These are phyloP conservation scores for Globisporangium mamillatum DNA, from an alignment of 352 stramenopile genomes.

Conservation along the genomic window DNA sequence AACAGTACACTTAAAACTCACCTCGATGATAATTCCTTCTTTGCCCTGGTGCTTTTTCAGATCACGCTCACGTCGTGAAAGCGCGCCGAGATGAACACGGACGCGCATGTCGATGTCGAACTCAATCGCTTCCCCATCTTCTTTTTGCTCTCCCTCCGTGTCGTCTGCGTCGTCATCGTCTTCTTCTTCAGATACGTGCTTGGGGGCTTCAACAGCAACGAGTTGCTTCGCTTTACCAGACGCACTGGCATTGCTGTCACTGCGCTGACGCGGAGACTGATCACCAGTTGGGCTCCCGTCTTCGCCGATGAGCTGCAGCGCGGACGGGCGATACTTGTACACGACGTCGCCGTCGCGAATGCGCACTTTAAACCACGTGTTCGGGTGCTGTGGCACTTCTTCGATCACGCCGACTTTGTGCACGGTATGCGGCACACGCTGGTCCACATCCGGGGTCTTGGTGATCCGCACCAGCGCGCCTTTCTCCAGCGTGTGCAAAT, in stretches of 20 bases:
- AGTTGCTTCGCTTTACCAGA: not conserved
- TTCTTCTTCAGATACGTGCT: constrained; percentile 25
- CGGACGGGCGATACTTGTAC: constrained; percentile 85
- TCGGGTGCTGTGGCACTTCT: constrained; percentile 78
- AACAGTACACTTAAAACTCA: constrained; percentile 19
- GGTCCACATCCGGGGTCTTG: constrained; percentile 75
- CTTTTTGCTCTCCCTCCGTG: constrained; percentile 48
- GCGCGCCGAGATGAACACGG: constrained; percentile 40
- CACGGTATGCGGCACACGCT: constrained; percentile 77
- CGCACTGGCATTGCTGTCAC: not conserved
- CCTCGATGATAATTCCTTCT: constrained; percentile 58
- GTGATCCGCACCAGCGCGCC: constrained; percentile 69
- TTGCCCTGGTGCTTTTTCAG: constrained; percentile 74
- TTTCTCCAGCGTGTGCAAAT: constrained; percentile 54
- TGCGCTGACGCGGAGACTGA: constrained; percentile 8
- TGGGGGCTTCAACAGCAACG: constrained; percentile 19
- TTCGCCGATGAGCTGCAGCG: constrained; percentile 47
- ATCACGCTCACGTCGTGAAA: constrained; percentile 54
- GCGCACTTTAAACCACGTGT: constrained; percentile 86
- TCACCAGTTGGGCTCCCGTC: not conserved
- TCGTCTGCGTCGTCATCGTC: constrained; percentile 26
- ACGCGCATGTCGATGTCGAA: constrained; percentile 57
- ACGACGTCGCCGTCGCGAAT: constrained; percentile 83
- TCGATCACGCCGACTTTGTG: constrained; percentile 80
- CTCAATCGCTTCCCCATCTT: constrained; percentile 31